phyloP scores from a whole-genome alignment of 2,329 filamentous ascomycete genomes.

The Didymosphaeria variabile region DNA sequence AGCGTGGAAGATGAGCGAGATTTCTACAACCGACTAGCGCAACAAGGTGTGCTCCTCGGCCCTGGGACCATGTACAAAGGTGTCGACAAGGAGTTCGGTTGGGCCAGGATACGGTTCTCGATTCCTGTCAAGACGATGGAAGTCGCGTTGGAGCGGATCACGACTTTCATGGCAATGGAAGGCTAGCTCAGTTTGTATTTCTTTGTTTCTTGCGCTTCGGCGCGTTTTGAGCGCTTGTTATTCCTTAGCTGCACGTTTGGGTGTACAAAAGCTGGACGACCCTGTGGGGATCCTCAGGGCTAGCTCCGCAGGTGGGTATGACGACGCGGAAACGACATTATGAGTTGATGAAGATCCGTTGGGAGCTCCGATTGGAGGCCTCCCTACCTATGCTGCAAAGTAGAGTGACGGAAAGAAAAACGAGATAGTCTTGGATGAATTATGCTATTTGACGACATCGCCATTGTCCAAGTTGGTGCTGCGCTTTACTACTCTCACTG shows the following conservation, averaged over 20 bases:
- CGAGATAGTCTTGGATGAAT: too few species aligned
- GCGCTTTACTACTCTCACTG: too few species aligned
- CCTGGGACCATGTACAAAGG: slow-evolving; percentile 32
- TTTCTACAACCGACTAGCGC: slow-evolving; percentile 30
- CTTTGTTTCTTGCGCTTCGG: slow-evolving; percentile 1
- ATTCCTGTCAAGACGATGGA: slow-evolving; percentile 27
- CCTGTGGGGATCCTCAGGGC: slow-evolving; percentile 12
- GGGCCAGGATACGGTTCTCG: slow-evolving; percentile 39
- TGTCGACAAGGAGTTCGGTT: slow-evolving; percentile 39
- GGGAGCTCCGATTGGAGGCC: too few species aligned
- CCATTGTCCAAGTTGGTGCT: too few species aligned
- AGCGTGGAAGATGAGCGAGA: slow-evolving; percentile 28
- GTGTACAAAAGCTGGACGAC: slow-evolving; percentile 6
- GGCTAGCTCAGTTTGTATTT: neutral
- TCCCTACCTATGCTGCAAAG: too few species aligned
- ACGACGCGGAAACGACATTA: neutral
- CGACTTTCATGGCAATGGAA: slow-evolving; percentile 13
- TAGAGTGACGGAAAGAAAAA: too few species aligned
- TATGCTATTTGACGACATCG: too few species aligned
- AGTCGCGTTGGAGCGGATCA: slow-evolving; percentile 25
- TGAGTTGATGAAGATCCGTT: neutral
- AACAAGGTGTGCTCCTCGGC: slow-evolving; percentile 30
- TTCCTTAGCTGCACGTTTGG: neutral
- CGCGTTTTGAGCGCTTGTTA: neutral
- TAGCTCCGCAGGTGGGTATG: neutral